Evolutionary conservation across 2,329 filamentous ascomycete species (phyloP), one percentile per base, ranked within the genome.

Genomic region (Epichloe elymi): DNA sequence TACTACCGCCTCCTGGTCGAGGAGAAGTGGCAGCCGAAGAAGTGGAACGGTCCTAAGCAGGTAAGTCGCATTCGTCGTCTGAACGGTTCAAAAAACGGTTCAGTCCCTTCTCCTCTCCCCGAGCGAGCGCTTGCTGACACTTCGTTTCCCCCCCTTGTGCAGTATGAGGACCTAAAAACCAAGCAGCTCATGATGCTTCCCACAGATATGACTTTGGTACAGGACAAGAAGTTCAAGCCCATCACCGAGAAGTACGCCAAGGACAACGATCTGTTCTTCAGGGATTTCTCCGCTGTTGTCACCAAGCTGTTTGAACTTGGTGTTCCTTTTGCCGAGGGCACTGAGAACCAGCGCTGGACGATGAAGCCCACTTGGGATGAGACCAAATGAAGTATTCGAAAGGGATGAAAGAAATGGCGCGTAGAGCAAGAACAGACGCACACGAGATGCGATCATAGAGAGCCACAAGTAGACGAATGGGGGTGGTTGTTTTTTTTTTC

Each of bases 171-270:
- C 72, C 86, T 86, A 73, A 80, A 75, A 64, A 88, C 84, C 63
- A 90, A 95, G 79, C 77, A 78, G 41, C 74, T 97, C 61, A 97
- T 98, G 93, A 97, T 98, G 91, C 75, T 98, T 68, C 93, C 93
- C 49, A 86, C 88, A 57, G 91, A 98, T 65, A 82, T 94, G 71
- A 85, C 85, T 51, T 75, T 97, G 51, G 72, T 95, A 63, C 80
- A 90, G 73, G 91, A 97, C 73, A 91, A 91, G 79, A 75, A 75
- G 58, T 94, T 97, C 77, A 82, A 79, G 71, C 74, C 79, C 63
- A 83, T 79, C 62, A 87, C 91, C 33, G 82, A 95, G 69, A 81
- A 83, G 67, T 97, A 96, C 66, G 90, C 91, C 63, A 88, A 88
- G 75, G 88, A 95, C 71, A 88, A 87, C 68, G 86, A 89, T 51